A percentile compares a stretch with the other conserved stretches of the same genome.
These are phyloP conservation scores for Penicillium vulpinum DNA, from an alignment of 2,329 filamentous ascomycete species.

Conservation along the genomic window DNA sequence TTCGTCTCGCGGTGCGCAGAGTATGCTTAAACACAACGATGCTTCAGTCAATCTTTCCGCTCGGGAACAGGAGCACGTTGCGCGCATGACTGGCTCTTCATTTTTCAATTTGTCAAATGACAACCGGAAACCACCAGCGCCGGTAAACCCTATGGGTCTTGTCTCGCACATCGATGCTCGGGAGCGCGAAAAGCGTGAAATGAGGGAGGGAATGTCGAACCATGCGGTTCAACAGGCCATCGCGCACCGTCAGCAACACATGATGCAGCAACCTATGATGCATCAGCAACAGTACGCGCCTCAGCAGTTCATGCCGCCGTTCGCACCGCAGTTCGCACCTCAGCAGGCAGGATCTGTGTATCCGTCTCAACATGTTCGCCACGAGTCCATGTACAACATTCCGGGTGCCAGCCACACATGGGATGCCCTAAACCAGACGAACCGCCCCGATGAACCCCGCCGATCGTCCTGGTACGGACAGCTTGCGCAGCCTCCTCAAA, in stretches of 20 bases:
- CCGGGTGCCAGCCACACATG: slow-evolving; percentile 39
- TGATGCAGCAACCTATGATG: slow-evolving; percentile 41
- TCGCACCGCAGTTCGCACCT: slow-evolving; percentile 1
- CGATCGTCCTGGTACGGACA: slow-evolving; percentile 38
- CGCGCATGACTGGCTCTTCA: slow-evolving; percentile 74
- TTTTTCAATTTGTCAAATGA: slow-evolving; percentile 66
- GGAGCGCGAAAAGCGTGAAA: slow-evolving; percentile 73
- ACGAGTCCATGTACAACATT: slow-evolving; percentile 37
- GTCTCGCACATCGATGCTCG: slow-evolving; percentile 77
- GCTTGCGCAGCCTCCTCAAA: slow-evolving; percentile 24
- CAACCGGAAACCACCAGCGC: slow-evolving; percentile 53
- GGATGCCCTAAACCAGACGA: slow-evolving; percentile 38
- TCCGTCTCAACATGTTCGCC: slow-evolving; percentile 19
- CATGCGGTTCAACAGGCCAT: slow-evolving; percentile 74
- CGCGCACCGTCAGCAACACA: slow-evolving; percentile 63
- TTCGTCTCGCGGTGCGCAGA: slow-evolving; percentile 60
- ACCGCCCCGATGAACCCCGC: slow-evolving; percentile 33
- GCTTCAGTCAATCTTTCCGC: slow-evolving; percentile 69
- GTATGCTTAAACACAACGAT: slow-evolving; percentile 53
- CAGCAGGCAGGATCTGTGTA: slow-evolving; percentile 21
- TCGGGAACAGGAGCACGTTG: slow-evolving; percentile 85
- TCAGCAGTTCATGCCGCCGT: not conserved
- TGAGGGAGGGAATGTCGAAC: slow-evolving; percentile 68
- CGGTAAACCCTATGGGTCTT: slow-evolving; percentile 58
- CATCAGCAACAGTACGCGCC: slow-evolving; percentile 37